These are phyloP conservation scores for Sporothrix phasma DNA, from an alignment of 2,329 filamentous ascomycete species.

Conservation along the genomic window DNA sequence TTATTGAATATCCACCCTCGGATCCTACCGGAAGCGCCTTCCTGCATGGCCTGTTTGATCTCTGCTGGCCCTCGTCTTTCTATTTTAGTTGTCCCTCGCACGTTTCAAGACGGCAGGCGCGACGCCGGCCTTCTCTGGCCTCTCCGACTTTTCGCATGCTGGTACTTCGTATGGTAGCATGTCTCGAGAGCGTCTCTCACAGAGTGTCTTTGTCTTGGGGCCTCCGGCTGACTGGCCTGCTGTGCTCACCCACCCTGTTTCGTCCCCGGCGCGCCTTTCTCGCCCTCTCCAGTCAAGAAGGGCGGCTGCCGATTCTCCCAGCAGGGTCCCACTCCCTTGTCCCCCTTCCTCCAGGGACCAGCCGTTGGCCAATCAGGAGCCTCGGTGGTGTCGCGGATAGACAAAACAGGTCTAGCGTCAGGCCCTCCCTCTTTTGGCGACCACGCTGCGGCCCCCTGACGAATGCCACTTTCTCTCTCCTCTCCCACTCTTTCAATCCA, in stretches of 20 bases:
- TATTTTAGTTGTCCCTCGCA: neutral
- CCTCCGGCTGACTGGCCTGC: neutral
- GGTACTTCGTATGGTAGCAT: neutral
- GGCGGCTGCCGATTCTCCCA: slow-evolving; percentile 11
- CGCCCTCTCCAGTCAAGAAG: neutral
- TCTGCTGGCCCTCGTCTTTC: neutral
- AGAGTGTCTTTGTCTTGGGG: neutral
- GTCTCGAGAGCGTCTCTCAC: neutral
- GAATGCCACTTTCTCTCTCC: neutral
- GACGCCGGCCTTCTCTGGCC: slow-evolving; percentile 5
- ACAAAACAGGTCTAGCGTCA: neutral
- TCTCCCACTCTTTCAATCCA: neutral
- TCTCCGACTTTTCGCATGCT: neutral
- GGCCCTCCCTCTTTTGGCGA: neutral
- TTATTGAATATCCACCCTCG: neutral
- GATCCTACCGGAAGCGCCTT: too few relatives aligned
- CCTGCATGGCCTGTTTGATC: neutral
- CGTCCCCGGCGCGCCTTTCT: neutral
- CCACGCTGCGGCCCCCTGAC: neutral
- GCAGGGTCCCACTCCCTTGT: neutral
- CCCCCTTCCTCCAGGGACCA: neutral
- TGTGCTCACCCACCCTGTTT: neutral
- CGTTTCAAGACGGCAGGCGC: slow-evolving; percentile 14
- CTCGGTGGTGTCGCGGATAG: neutral
- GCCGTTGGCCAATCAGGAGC: slow-evolving; percentile 1